A percentile compares a stretch with the other conserved stretches of the same genome.
These are phyloP conservation scores for Mycena olivaceomarginata DNA, from an alignment of 768 basidiomycete genomes.

Conservation along the genomic window DNA sequence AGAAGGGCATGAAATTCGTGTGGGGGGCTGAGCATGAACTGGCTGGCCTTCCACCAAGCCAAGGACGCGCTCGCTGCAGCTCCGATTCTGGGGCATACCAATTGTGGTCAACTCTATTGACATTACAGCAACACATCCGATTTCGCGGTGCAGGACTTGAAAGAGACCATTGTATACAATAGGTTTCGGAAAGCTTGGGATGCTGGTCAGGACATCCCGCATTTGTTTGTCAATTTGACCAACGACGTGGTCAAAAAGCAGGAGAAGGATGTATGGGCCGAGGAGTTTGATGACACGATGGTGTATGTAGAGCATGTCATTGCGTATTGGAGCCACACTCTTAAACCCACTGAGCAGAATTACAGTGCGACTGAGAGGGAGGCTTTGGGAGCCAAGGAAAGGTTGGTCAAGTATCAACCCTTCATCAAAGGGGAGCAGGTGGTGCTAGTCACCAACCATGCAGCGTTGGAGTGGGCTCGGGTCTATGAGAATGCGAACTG, in stretches of 20 bases:
- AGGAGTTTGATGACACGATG: background rate
- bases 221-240: background rate
- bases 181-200: background rate
- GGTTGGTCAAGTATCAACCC: no score
- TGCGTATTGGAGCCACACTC: no score
- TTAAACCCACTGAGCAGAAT: no score
- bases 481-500: no score
- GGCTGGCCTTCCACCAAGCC: background rate
- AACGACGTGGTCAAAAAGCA: background rate
- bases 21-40: no score
- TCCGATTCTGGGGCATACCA: background rate
- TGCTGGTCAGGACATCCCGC: background rate
- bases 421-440: no score
- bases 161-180: background rate
- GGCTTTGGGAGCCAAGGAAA: no score
- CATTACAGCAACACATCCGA: background rate
- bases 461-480: no score
- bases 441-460: no score
- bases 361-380: no score
- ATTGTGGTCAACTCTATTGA: background rate
- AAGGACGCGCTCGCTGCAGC: background rate
- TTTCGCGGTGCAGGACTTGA: background rate
- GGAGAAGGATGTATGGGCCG: background rate
- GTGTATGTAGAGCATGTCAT: background rate
- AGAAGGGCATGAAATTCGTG: no score